These are phyloP conservation scores for Microcyclospora tardicrescens DNA, from an alignment of 2,329 filamentous ascomycete species.

Conservation along the genomic window DNA sequence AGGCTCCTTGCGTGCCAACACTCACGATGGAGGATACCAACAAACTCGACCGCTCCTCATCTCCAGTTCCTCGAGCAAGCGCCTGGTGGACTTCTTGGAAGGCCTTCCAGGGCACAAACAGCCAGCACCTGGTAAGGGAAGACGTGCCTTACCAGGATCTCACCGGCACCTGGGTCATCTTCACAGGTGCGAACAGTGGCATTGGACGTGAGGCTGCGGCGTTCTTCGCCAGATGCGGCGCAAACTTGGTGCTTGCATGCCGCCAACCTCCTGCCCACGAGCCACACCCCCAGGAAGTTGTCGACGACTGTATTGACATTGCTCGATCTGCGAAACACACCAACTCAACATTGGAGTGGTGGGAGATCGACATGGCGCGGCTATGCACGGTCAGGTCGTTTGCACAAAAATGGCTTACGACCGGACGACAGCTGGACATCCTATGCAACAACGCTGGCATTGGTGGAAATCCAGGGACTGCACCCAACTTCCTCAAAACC, in stretches of 20 bases:
- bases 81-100: too few relatives aligned
- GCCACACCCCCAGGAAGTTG: conserved; percentile 12
- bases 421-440: conserved; percentile 9
- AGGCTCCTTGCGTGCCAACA: too few relatives aligned
- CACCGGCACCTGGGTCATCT: conserved; percentile 7
- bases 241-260: conserved; percentile 18
- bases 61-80: too few relatives aligned
- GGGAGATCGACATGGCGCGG: conserved; percentile 3
- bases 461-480: conserved; percentile 5
- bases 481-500: conserved; percentile 7
- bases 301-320: conserved; percentile 11
- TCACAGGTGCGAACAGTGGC: conserved; percentile 15
- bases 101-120: background rate
- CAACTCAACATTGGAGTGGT: conserved; percentile 4
- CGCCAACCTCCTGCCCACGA: conserved; percentile 14
- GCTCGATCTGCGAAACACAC: conserved; percentile 3
- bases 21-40: too few relatives aligned
- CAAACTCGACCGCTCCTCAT: too few relatives aligned
- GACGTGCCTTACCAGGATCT: conserved; percentile 3
- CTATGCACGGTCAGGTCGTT: conserved; percentile 17
- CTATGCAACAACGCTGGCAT: conserved; percentile 23
- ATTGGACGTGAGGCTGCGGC: conserved; percentile 17
- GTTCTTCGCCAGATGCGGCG: conserved; percentile 16
- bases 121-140: background rate
- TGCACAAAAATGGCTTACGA: conserved; percentile 14